Conservation (phyloP, 345 rosid genomes). For the Populus nigra region DNA sequence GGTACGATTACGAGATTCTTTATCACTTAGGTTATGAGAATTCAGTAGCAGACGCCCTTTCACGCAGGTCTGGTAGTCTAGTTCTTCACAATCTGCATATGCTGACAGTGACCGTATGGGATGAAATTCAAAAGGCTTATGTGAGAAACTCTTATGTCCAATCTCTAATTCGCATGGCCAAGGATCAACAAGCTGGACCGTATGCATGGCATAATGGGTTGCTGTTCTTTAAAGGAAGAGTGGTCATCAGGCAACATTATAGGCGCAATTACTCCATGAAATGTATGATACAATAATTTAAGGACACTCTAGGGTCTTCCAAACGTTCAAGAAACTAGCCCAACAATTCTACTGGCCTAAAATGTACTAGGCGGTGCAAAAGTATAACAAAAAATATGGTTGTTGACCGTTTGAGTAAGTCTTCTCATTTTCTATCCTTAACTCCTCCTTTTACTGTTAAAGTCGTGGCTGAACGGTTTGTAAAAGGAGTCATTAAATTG, state of each 20-base stretch:
- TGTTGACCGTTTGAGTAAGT: too few species aligned
- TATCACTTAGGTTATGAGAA: accelerated
- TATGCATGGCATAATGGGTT: accelerated
- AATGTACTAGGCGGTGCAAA: not conserved
- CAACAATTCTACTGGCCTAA: too few species aligned
- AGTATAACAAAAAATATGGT: too few species aligned
- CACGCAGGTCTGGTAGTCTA: accelerated
- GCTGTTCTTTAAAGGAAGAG: accelerated
- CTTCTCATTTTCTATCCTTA: too few species aligned
- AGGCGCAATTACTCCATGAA: accelerated
- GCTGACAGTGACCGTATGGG: accelerated
- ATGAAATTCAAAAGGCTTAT: accelerated
- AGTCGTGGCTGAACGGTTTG: too few species aligned
- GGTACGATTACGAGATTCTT: too few species aligned
- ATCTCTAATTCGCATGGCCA: accelerated
- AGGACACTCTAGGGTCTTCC: not conserved
- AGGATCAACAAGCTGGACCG: accelerated
- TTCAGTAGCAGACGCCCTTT: accelerated
- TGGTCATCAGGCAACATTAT: accelerated
- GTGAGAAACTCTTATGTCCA: too few species aligned
- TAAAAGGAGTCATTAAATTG: too few species aligned
- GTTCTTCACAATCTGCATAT: too few species aligned
- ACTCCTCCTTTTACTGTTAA: too few species aligned
- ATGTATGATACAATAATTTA: accelerated
- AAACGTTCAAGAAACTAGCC: not conserved